Conservation (phyloP, 352 stramenopile genomes). For the Blastocystis sp. region DNA sequence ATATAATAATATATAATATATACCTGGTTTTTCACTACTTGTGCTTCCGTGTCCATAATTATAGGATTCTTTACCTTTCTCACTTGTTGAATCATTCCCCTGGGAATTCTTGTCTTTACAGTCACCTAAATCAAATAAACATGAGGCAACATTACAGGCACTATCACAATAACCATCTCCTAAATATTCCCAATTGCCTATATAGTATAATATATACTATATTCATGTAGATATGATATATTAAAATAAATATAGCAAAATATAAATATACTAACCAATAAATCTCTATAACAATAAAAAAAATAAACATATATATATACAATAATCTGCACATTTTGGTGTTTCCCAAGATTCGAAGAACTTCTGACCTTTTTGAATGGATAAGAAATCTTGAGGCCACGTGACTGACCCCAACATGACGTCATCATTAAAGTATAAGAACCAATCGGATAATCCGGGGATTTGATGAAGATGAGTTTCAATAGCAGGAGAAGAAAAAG, state of each 20-base stretch:
- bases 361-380: slow-evolving; percentile 60
- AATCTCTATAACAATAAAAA: too few species aligned
- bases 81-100: neutral
- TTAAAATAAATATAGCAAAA: too few species aligned
- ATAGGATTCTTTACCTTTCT: neutral
- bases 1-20: too few species aligned
- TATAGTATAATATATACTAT: too few species aligned
- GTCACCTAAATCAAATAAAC: slow-evolving; percentile 73
- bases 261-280: too few species aligned
- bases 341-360: slow-evolving; percentile 74
- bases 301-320: slow-evolving; percentile 45
- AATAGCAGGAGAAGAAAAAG: slow-evolving; percentile 75
- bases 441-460: slow-evolving; percentile 63
- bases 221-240: too few species aligned
- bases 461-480: slow-evolving; percentile 76
- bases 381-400: slow-evolving; percentile 70
- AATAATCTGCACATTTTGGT: slow-evolving; percentile 60
- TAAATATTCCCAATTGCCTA: slow-evolving; percentile 43
- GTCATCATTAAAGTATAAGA: slow-evolving; percentile 87
- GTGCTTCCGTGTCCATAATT: too few species aligned
- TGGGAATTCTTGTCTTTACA: slow-evolving; percentile 56
- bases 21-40: too few species aligned
- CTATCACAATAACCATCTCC: slow-evolving; percentile 55
- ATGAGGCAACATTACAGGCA: slow-evolving; percentile 62
- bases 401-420: slow-evolving; percentile 68